Base-by-base conservation (phyloP, 495 filamentous ascomycete species). In the Hyaloscypha finlandica region DNA sequence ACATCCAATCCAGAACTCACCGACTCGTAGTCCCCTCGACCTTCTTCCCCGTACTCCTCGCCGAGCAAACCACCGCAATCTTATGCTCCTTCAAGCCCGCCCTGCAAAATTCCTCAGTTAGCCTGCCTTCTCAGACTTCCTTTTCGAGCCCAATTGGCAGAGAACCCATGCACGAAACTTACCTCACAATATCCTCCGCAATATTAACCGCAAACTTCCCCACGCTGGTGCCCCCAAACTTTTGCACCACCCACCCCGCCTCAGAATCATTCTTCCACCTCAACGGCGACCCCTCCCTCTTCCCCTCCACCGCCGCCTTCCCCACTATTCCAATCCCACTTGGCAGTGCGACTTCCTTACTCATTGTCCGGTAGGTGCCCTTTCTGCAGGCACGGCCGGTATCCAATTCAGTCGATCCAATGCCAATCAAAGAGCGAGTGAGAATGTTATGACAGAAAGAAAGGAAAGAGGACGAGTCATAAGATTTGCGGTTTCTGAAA, bases 21-120 rank as follows among this genome's bases (percentile, higher is more conserved):
- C 92, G 87, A 81, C 95, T 98, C 53, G 95, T 98, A 55, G 95
- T 97, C 60, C 94, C 94, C 65, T 94, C 92, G 33, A 85, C 85
- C 77, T 98, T 98, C 71, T 92, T 94, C 65, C 89, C 90, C 63
- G 90, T 94, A 76, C 92, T 97, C 75, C 93, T 80, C 25, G 95
- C 95, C 52, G 95, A 99, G 74, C 95, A 97, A 31, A 98, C 92
- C 51, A 97, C 88, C 42, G 90, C 94, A 65, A 97, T 86, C 74
- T 85, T 87, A 66, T 91, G 84, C 39, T 86, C 80, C 32, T 78
- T 76, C 53, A 95, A 81, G 74, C 86, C 87, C 30, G 86, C 81
- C 74, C 92, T 97, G 70, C 33, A 74, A 11, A 14, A 51, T 59
- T 59, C 33, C 48, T 14, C 37, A 12, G 33, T 66, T 57, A 70